phyloP scores from a whole-genome alignment of 164 flowering plant species.

The Tetrastigma voinierianum region DNA sequence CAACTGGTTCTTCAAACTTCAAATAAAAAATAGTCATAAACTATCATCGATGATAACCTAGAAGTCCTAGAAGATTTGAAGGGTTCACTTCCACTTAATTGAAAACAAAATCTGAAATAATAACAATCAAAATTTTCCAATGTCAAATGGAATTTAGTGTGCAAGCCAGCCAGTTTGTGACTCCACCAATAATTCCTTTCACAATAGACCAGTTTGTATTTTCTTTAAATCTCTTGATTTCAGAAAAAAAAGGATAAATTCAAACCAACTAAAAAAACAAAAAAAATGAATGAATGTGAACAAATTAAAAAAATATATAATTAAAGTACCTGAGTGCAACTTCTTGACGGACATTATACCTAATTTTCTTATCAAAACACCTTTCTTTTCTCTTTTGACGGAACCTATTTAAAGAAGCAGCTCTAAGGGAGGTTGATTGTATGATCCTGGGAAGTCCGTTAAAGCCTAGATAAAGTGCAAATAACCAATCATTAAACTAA shows the following conservation, averaged over 20 bases:
- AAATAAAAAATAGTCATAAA: too few species aligned
- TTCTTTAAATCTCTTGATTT: background rate
- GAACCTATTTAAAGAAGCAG: slow-evolving; percentile 61
- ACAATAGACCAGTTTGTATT: background rate
- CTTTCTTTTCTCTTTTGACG: slow-evolving; percentile 73
- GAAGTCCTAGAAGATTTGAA: too few species aligned
- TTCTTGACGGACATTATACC: slow-evolving; percentile 73
- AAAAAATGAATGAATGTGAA: too few species aligned
- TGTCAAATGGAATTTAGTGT: too few species aligned
- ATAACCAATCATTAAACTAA: background rate
- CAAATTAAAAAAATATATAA: background rate
- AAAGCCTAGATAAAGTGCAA: slow-evolving; percentile 23
- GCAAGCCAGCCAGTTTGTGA: too few species aligned
- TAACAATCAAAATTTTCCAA: too few species aligned
- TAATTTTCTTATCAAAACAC: slow-evolving; percentile 71
- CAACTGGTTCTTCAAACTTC: too few species aligned
- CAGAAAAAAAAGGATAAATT: background rate
- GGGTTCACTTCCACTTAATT: too few species aligned
- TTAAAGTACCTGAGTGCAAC: slow-evolving; percentile 62
- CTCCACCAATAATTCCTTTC: too few species aligned
- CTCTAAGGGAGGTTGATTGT: slow-evolving; percentile 60
- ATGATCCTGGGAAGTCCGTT: slow-evolving; percentile 28
- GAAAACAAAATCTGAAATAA: too few species aligned
- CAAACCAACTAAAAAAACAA: too few species aligned
- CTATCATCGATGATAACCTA: too few species aligned